A percentile compares a stretch with the other conserved stretches of the same genome.
These are phyloP conservation scores for Teunomyces cretensis DNA, from an alignment of 805 yeast species.

Conservation along the genomic window DNA sequence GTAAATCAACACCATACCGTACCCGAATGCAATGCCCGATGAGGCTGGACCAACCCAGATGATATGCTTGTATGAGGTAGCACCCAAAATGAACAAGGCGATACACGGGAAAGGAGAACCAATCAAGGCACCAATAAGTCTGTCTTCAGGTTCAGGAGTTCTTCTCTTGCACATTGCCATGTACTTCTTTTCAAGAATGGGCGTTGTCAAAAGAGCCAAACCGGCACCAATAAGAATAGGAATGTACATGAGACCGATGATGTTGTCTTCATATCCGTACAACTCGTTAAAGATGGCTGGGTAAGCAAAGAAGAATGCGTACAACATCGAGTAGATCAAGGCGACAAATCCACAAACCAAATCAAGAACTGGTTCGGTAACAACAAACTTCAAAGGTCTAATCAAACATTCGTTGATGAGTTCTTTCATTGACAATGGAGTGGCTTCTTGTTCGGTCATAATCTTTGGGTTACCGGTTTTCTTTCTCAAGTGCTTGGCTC, in stretches of 20 bases:
- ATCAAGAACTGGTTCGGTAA: conserved; percentile 83
- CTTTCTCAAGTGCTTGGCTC: conserved; percentile 66
- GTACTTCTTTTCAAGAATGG: conserved; percentile 66
- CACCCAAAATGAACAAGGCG: conserved; percentile 77
- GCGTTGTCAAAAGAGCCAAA: conserved; percentile 72
- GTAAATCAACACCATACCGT: conserved; percentile 60
- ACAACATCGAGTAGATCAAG: conserved; percentile 82
- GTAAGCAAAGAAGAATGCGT: conserved; percentile 93
- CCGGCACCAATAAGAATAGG: conserved; percentile 88
- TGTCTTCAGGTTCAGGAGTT: conserved; percentile 74
- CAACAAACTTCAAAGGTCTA: conserved; percentile 76
- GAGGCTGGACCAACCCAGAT: conserved; percentile 68
- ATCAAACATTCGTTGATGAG: conserved; percentile 68
- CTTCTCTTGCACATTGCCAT: conserved; percentile 50
- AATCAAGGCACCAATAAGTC: conserved; percentile 76
- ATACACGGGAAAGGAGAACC: conserved; percentile 83
- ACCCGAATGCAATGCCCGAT: conserved; percentile 59
- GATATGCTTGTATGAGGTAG: conserved; percentile 66
- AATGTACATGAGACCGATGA: conserved; percentile 82
- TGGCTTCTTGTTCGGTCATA: conserved; percentile 92
- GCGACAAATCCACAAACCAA: conserved; percentile 84
- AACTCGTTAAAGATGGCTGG: conserved; percentile 83
- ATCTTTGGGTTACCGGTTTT: conserved; percentile 81
- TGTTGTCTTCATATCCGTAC: conserved; percentile 75
- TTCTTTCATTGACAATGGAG: conserved; percentile 67